Conservation (phyloP, 2,329 filamentous ascomycete species). For the Colletotrichum cuscutae region DNA sequence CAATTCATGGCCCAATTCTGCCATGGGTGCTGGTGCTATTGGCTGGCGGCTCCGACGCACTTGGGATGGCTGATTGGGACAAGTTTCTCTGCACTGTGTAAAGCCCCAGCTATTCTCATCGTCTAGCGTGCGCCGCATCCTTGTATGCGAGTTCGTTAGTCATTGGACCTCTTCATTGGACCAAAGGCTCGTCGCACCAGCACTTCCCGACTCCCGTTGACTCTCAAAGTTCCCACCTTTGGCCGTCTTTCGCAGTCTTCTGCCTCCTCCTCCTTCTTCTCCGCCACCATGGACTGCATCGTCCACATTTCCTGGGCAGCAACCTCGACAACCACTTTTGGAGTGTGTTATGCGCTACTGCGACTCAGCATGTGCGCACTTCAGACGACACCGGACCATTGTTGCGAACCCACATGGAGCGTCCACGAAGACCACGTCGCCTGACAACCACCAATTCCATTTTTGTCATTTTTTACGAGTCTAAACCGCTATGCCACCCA, state of each 20-base stretch:
- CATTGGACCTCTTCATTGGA: constrained; percentile 24
- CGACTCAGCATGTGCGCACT: constrained; percentile 24
- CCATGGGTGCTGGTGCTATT: constrained; percentile 16
- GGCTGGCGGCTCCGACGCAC: constrained; percentile 25
- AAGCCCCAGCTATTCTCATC: background rate
- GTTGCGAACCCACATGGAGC: background rate
- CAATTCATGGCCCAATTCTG: constrained; percentile 34
- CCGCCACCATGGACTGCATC: constrained; percentile 12
- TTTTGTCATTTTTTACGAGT: constrained; percentile 6
- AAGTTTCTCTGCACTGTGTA: constrained; percentile 14
- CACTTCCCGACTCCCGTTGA: background rate
- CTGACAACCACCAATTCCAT: constrained; percentile 9
- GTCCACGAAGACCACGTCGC: background rate
- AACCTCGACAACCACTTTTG: constrained; percentile 4
- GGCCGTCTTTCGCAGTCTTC: background rate
- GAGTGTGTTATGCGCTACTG: constrained; percentile 6
- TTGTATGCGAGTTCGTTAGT: constrained; percentile 30
- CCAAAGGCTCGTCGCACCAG: background rate
- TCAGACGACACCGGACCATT: constrained; percentile 19
- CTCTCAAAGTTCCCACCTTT: background rate
- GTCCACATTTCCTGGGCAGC: background rate
- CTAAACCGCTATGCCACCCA: background rate
- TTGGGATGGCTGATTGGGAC: constrained; percentile 19
- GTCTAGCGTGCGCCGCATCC: constrained; percentile 30
- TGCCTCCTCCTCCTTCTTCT: background rate